Base-by-base conservation (phyloP, 495 filamentous ascomycete species). In the Penicillium pancosmium region DNA sequence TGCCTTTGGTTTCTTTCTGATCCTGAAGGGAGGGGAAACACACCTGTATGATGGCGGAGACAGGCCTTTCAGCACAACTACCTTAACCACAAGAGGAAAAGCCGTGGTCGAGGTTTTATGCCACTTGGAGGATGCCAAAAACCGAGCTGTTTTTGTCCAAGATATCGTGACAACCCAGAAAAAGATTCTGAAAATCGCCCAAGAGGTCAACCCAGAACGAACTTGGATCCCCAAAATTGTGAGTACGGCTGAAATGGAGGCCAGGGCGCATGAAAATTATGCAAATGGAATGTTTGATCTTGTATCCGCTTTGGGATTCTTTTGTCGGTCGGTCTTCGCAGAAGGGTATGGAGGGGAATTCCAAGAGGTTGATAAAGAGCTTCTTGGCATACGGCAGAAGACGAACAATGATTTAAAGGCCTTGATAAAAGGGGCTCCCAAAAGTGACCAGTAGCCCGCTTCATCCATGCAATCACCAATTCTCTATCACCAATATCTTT, bases 71-170 rank as follows among this genome's bases (percentile, higher is more conserved):
- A 69, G 63, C 18, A 55, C 56, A 15, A 71, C 72, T 0, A 71
- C 60, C 23, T 27, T 75, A 38, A 7, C 57, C 6, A 61, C 49
- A 10, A 65, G 75, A 43, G 72, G 60, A 1, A 59, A 69, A 38
- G 65, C 73, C 5, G 68, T 77, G 4, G 68, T 63, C 6, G 68
- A 58, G 9, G 61, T 77, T 6, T 31, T 77, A 36, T 50, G 57
- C 15, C 56, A 74, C 41, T 67, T 60, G 0, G 59, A 62, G 0
- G 71, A 68, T 53, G 73, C 73, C 12, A 57, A 63, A 44, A 77
- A 77, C 52, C 63, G 64, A 13, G 40, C 53, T 5, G 68, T 75
- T 5, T 62, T 64, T 27, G 58, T 77, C 7, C 56, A 59, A n/a
- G 64, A 63, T 33, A 40, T 61, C 51, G 54, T 53, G 7, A 59